Conservation (phyloP, 2,329 filamentous ascomycete species). For the Aspergillus fijiensis region DNA sequence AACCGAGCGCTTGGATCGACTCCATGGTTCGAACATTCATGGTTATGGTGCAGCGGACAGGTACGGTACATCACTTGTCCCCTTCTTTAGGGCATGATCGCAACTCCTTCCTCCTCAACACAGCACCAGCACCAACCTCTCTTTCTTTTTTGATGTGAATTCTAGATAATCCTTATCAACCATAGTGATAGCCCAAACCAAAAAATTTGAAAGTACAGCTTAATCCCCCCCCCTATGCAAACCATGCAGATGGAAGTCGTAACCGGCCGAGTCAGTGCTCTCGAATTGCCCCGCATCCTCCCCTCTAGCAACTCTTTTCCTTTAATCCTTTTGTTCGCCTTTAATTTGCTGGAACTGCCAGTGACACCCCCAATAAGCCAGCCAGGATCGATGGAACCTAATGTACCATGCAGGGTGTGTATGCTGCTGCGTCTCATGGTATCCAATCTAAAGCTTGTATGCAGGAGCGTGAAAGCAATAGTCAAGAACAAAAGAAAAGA, state of each 20-base stretch:
- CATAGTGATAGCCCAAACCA: too few relatives aligned
- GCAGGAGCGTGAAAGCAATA: background rate
- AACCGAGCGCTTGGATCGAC: constrained; percentile 7
- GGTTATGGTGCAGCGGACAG: constrained; percentile 1
- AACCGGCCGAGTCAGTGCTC: background rate
- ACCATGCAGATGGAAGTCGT: background rate
- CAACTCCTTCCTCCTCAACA: background rate
- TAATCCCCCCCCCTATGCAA: background rate
- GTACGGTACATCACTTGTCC: background rate
- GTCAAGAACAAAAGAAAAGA: background rate
- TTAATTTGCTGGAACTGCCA: constrained; percentile 5
- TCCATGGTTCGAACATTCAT: constrained; percentile 3
- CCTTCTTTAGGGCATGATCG: background rate
- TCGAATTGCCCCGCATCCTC: constrained; percentile 16
- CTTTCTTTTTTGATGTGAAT: background rate
- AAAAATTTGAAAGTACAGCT: too few relatives aligned
- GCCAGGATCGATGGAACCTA: constrained; percentile 5
- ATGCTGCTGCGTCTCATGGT: constrained; percentile 16
- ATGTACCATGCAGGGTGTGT: constrained; percentile 13
- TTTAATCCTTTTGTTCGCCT: background rate
- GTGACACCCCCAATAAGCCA: constrained; percentile 5
- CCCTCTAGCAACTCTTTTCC: constrained; percentile 2
- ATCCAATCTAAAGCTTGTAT: constrained; percentile 14
- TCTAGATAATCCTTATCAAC: background rate
- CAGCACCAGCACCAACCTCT: background rate